Evolutionary conservation across 257 asterid genomes (phyloP).

Genomic region (Solanum raphanifolium): DNA sequence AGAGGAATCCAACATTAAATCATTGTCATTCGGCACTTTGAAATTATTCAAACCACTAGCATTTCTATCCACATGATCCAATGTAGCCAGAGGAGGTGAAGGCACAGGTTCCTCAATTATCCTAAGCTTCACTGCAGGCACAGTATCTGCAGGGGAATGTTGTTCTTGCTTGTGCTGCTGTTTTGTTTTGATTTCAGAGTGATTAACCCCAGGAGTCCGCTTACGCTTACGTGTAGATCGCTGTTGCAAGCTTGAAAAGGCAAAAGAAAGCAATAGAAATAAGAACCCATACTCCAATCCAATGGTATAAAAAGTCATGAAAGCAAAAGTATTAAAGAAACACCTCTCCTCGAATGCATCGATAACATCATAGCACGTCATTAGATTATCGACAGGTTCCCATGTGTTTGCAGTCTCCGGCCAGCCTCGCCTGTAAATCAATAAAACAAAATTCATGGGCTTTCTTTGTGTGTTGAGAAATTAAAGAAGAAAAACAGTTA

Average conservation of each 20-base stretch:
- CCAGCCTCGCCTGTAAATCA: constrained; percentile 70
- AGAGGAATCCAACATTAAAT: constrained; percentile 12
- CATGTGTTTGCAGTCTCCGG: constrained; percentile 75
- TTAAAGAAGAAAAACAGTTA: neutral
- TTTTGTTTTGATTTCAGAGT: constrained; percentile 47
- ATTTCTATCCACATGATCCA: neutral
- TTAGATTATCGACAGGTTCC: constrained; percentile 73
- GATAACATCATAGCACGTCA: constrained; percentile 48
- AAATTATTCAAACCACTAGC: constrained; percentile 5
- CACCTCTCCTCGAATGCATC: constrained; percentile 83
- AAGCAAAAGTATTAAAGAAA: constrained; percentile 1
- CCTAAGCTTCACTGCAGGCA: constrained; percentile 7
- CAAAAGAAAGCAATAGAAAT: neutral
- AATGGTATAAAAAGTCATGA: neutral
- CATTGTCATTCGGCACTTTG: constrained; percentile 30
- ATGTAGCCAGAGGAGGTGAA: neutral
- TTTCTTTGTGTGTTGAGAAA: neutral
- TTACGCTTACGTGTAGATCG: constrained; percentile 51
- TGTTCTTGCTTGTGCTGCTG: constrained; percentile 10
- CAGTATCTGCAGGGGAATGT: constrained; percentile 2
- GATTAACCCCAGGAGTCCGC: constrained; percentile 38
- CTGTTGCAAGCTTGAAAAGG: constrained; percentile 27
- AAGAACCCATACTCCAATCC: neutral
- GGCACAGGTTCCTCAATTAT: constrained; percentile 5
- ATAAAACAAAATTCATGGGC: neutral